Conservation (phyloP, 176 grass and related monocot genomes). For the Bothriochloa decipiens region DNA sequence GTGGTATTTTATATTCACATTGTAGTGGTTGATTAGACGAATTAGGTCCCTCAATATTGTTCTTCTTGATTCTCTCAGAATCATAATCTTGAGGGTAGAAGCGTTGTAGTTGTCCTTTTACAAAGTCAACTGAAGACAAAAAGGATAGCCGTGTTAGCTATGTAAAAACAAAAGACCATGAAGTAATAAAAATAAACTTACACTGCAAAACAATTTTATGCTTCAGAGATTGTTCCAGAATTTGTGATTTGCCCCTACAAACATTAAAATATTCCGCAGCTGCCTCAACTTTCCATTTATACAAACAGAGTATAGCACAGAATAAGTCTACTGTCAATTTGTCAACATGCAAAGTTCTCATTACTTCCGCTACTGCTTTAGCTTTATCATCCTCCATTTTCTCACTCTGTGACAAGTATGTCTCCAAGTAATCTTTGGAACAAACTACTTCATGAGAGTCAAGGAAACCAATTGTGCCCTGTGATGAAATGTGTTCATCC, state of each 20-base stretch:
- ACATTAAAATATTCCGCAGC: slow-evolving; percentile 43
- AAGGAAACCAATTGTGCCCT: neutral
- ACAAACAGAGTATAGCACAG: slow-evolving; percentile 46
- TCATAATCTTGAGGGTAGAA: slow-evolving; percentile 48
- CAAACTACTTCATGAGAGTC: slow-evolving; percentile 30
- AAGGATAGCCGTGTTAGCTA: slow-evolving; percentile 17
- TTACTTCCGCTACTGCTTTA: slow-evolving; percentile 49
- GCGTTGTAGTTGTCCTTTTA: slow-evolving; percentile 38
- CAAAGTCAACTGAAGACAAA: slow-evolving; percentile 47
- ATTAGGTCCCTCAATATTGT: neutral
- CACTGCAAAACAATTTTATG: slow-evolving; percentile 52
- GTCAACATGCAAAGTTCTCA: slow-evolving; percentile 42
- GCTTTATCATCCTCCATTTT: slow-evolving; percentile 48
- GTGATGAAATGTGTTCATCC: slow-evolving; percentile 17
- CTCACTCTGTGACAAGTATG: slow-evolving; percentile 22
- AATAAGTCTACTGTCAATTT: slow-evolving; percentile 53
- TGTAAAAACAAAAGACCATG: slow-evolving; percentile 11
- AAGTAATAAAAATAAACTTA: slow-evolving; percentile 36
- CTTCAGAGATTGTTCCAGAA: slow-evolving; percentile 37
- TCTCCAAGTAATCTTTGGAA: slow-evolving; percentile 18
- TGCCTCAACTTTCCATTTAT: slow-evolving; percentile 50
- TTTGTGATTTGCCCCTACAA: slow-evolving; percentile 46
- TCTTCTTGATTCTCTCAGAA: slow-evolving; percentile 29
- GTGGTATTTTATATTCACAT: slow-evolving; percentile 10
- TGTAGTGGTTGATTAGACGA: slow-evolving; percentile 32